Base-by-base conservation (phyloP, 2,329 filamentous ascomycete species). In the Microsporum ferrugineum region DNA sequence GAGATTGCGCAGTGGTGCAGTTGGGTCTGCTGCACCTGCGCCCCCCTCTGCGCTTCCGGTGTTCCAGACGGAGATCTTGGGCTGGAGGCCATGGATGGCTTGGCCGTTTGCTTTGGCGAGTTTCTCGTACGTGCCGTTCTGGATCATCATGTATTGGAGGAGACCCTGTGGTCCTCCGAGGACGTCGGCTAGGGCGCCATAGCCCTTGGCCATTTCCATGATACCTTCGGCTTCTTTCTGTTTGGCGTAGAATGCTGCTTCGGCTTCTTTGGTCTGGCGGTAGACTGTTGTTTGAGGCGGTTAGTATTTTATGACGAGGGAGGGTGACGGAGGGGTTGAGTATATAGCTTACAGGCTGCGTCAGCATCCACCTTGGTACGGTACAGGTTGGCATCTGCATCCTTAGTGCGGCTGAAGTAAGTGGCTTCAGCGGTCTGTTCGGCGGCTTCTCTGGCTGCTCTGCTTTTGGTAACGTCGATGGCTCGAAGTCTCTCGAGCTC, bases 51-150 rank as follows among this genome's bases (percentile, higher is more conserved):
- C 33, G 38, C 63, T 64, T 67, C 88, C 88, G 6, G 89, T 95
- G 71, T 89, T 94, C 90, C 89, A 95, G 31, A 92, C 85, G 64
- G 86, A 91, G 76, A 95, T 94, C 85, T 95, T 95, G 65, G 90
- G 90, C 72, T 91, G 83, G 66, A 95, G 76, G 31, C 89, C 89
- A 58, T 83, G 80, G 70, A 95, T 83, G 36, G 88, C 89, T 36
- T 80, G 72, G 55, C 87, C 89, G 68, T 95, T 95, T 57, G 88
- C 88, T 67, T 87, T 80, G 62, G 89, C 89, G 57, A 95, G 82
- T 67, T 86, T 82, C 70, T 88, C 82, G 72, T 89, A 92, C 0
- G 87, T 88, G 67, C 86, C 86, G 73, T 87, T 87, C 76, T 91
- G 86, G 70, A 95, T 84, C 90, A 95, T 95, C 75, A 92, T 82